Conservation (phyloP, 2,329 filamentous ascomycete species). For the Hypoxylon sp. region DNA sequence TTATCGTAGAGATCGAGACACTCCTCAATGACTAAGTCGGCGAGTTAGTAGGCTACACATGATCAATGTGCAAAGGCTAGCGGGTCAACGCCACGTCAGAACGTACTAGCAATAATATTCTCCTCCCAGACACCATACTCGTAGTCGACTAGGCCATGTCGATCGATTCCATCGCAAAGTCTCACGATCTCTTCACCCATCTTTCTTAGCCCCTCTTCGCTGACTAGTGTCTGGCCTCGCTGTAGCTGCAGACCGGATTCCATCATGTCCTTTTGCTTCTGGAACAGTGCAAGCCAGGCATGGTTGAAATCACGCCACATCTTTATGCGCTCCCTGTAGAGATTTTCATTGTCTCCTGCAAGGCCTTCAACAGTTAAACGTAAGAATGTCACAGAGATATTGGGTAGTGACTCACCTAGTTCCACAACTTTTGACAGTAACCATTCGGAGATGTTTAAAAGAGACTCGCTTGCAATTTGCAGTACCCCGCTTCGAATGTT, state of each 20-base stretch:
- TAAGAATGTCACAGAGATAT: slow-evolving; percentile 31
- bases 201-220: slow-evolving; percentile 77
- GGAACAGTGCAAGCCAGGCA: slow-evolving; percentile 87
- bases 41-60: slow-evolving; percentile 31
- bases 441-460: slow-evolving; percentile 69
- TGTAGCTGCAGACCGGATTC: slow-evolving; percentile 70
- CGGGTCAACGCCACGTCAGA: slow-evolving; percentile 8
- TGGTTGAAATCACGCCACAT: slow-evolving; percentile 97
- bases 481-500: slow-evolving; percentile 72
- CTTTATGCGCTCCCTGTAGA: slow-evolving; percentile 82
- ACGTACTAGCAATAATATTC: slow-evolving; percentile 85
- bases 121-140: slow-evolving; percentile 98
- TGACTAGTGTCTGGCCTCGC: slow-evolving; percentile 75
- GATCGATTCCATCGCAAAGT: slow-evolving; percentile 88
- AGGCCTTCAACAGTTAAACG: slow-evolving; percentile 72
- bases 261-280: slow-evolving; percentile 85
- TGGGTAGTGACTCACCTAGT: slow-evolving; percentile 63
- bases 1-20: slow-evolving; percentile 64
- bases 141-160: slow-evolving; percentile 95
- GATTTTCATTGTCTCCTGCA: slow-evolving; percentile 82
- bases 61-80: neutral
- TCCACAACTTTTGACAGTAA: slow-evolving; percentile 69
- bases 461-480: slow-evolving; percentile 66
- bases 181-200: slow-evolving; percentile 87
- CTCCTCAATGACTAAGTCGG: slow-evolving; percentile 53